A percentile compares a stretch with the other conserved stretches of the same genome.
Evolutionary conservation across 2,329 filamentous ascomycete genomes (phyloP).

Genomic region (Phaeosphaeria sp.): DNA sequence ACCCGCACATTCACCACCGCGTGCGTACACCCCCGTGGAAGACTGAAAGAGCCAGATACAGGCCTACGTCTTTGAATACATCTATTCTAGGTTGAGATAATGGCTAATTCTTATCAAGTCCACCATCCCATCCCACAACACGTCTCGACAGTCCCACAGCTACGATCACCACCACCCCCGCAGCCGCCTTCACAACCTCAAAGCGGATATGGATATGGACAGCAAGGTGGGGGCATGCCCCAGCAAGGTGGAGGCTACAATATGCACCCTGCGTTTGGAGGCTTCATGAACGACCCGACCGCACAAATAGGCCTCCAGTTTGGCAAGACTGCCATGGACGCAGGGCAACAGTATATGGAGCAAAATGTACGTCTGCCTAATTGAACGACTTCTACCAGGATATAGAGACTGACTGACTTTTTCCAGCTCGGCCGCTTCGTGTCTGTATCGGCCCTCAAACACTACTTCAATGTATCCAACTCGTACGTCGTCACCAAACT

Average conservation of each 20-base stretch:
- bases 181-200: conserved; percentile 72
- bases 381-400: not conserved
- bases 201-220: conserved; percentile 73
- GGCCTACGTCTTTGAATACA: not conserved
- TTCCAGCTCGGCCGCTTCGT: conserved; percentile 78
- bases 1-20: conserved; percentile 80
- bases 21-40: conserved; percentile 48
- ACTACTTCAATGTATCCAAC: conserved; percentile 99
- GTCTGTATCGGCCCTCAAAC: conserved; percentile 91
- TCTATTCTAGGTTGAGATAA: not conserved
- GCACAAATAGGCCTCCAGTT: conserved; percentile 95
- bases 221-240: conserved; percentile 58
- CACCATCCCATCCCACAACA: conserved; percentile 98
- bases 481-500: conserved; percentile 95
- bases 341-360: conserved; percentile 93
- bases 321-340: conserved; percentile 87
- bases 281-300: conserved; percentile 95
- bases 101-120: conserved; percentile 12
- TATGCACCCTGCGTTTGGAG: conserved; percentile 72
- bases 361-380: conserved; percentile 76
- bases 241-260: conserved; percentile 51
- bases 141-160: conserved; percentile 95
- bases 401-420: conserved; percentile 3
- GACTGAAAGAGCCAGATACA: not conserved
- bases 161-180: conserved; percentile 90